A percentile compares a stretch with the other conserved stretches of the same genome.
phyloP scores from a whole-genome alignment of 2,329 filamentous ascomycete genomes.

The Reticulascus tulasneorum region DNA sequence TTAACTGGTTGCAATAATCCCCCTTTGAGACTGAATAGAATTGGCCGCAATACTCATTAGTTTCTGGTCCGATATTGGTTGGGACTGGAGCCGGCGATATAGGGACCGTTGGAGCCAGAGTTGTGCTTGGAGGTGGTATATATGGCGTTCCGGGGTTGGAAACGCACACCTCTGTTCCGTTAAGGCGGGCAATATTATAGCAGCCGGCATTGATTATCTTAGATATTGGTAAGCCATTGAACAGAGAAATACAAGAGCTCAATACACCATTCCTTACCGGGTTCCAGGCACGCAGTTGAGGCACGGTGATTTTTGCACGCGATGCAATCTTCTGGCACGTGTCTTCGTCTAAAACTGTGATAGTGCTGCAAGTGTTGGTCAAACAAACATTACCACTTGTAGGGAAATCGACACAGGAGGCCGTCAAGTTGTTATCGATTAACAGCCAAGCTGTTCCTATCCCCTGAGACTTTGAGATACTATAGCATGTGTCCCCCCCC shows the following conservation, averaged over 20 bases:
- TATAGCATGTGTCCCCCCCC: conserved; percentile 14
- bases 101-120: not conserved
- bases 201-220: conserved; percentile 5
- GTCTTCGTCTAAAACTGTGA: not conserved
- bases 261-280: too few relatives aligned
- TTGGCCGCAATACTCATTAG: conserved; percentile 19
- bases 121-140: not conserved
- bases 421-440: conserved; percentile 17
- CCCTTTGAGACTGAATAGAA: conserved; percentile 24
- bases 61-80: conserved; percentile 7
- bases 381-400: conserved; percentile 16
- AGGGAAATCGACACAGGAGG: conserved; percentile 5
- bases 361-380: conserved; percentile 14
- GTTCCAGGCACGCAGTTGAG: conserved; percentile 2
- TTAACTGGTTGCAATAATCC: conserved; percentile 30
- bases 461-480: conserved; percentile 13
- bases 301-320: conserved; percentile 15
- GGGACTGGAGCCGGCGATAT: conserved; percentile 8
- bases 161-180: conserved; percentile 3
- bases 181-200: conserved; percentile 3
- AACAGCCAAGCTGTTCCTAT: conserved; percentile 16
- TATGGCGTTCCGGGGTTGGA: not conserved
- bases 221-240: too few relatives aligned
- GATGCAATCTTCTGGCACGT: conserved; percentile 10
- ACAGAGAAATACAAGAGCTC: too few relatives aligned